These are phyloP conservation scores for Aspergillus tamarii DNA, from an alignment of 2,329 filamentous ascomycete species.

Conservation along the genomic window DNA sequence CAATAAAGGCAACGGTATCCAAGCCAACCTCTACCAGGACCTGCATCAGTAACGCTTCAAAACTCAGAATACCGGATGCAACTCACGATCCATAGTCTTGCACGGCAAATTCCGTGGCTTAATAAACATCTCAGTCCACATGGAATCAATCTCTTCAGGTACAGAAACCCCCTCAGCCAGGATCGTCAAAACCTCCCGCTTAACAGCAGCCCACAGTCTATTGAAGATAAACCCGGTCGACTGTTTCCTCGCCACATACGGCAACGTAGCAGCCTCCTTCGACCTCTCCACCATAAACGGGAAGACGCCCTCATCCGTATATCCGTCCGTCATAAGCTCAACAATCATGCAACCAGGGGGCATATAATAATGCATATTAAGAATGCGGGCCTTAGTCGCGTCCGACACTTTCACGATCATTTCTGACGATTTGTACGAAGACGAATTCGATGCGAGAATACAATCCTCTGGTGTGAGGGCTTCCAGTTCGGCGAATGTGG, in stretches of 20 bases:
- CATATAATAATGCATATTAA: constrained; percentile 59
- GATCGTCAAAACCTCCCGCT: constrained; percentile 54
- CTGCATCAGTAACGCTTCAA: background rate
- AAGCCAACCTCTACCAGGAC: constrained; percentile 46
- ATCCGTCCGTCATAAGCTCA: constrained; percentile 58
- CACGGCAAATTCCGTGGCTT: constrained; percentile 36
- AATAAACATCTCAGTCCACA: constrained; percentile 51
- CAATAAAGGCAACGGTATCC: constrained; percentile 58
- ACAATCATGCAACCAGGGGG: constrained; percentile 49
- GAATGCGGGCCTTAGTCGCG: constrained; percentile 41
- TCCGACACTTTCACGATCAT: constrained; percentile 43
- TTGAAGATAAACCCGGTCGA: constrained; percentile 60
- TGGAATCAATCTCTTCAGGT: constrained; percentile 52
- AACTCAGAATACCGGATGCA: background rate
- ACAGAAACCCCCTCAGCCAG: constrained; percentile 54
- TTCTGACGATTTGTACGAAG: constrained; percentile 55
- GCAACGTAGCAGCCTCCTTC: constrained; percentile 44
- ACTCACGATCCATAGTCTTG: constrained; percentile 48
- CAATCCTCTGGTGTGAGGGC: constrained; percentile 46
- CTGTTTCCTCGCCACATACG: constrained; percentile 50
- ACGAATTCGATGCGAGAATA: constrained; percentile 56
- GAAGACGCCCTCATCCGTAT: constrained; percentile 49
- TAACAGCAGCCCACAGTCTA: constrained; percentile 60
- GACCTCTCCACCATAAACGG: constrained; percentile 49
- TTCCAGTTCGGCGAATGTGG: constrained; percentile 54